Evolutionary conservation across 1,284 basidiomycete genomes (phyloP), one percentile per base, ranked within the genome.

Genomic region (Gymnopus androsaceus): DNA sequence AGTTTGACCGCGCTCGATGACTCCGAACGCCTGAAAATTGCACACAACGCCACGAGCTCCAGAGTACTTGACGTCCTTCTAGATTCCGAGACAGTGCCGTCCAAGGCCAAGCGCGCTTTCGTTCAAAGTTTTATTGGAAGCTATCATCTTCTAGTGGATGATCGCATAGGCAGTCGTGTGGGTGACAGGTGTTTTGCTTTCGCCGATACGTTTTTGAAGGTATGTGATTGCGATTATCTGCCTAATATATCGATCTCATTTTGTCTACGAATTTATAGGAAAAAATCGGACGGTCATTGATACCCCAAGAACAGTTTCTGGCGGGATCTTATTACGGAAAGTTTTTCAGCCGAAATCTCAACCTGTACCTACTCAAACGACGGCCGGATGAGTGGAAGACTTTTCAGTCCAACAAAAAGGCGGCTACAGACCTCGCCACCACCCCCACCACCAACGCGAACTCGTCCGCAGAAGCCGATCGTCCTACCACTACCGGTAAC

Each of bases 201-300:
- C 57, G 88, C 92, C 14, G 95, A 98, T 72, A 89, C 92, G 1
- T 97, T 90, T 72, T 80, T 96, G 62, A 94, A 90, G 77, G 92
- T 92, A 33, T 17, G 12, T 14, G 33, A 11, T 27, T 28, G 3
- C 27, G 8, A 40, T 23, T 4, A 2, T 36, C 23, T 34, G 8
- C 23, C 9, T 44, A 40, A 8, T 5, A 28, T n/a, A 19, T 31
- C n/a, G 21, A 33, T 28, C 21, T 42, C 38, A 25, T 33, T 15
- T 23, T 41, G 21, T 48, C n/a, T 55, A 46, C 27, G 36, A 50
- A n/a, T 52, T n/a, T n/a, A n/a, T 62, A 94, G 90, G 94, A 96
- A 73, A 95, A 95, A 72, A 92, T 98, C 50, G 94, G 90, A 1
- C 83, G 84, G 14, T 89, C 89, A 11, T 74, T 96, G 9, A 73